Percentiles rank a stretch among this genome's conserved stretches.
These are phyloP conservation scores for Claviceps capensis DNA, from an alignment of 2,329 filamentous ascomycete species.

Conservation along the genomic window DNA sequence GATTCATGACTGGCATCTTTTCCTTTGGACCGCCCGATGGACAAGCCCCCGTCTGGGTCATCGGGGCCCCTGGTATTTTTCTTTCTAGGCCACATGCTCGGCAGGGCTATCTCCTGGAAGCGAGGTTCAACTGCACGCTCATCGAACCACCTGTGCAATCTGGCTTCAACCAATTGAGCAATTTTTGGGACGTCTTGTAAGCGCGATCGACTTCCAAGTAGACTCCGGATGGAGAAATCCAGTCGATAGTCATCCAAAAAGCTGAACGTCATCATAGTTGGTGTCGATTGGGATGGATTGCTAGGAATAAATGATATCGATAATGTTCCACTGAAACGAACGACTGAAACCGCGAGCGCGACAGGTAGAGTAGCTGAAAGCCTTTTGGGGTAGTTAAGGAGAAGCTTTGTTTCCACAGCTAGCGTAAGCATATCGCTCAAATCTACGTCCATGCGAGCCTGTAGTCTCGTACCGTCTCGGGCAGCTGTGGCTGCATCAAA, in stretches of 20 bases:
- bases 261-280: constrained; percentile 86
- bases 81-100: constrained; percentile 72
- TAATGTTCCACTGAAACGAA: constrained; percentile 87
- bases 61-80: constrained; percentile 67
- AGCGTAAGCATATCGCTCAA: constrained; percentile 91
- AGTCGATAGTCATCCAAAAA: constrained; percentile 82
- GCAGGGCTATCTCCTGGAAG: constrained; percentile 76
- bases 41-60: constrained; percentile 35
- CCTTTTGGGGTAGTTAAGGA: constrained; percentile 89
- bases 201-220: constrained; percentile 66
- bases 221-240: constrained; percentile 67
- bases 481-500: constrained; percentile 38
- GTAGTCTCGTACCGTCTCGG: constrained; percentile 59
- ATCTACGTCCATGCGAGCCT: constrained; percentile 95
- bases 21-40: constrained; percentile 38
- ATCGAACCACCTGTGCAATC: constrained; percentile 77
- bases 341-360: constrained; percentile 79
- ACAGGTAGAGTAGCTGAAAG: constrained; percentile 82
- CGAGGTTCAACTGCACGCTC: constrained; percentile 74
- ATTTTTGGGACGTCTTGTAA: constrained; percentile 83
- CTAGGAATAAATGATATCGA: constrained; percentile 85
- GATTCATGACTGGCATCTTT: constrained; percentile 38
- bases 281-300: constrained; percentile 51
- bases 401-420: constrained; percentile 83
- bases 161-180: constrained; percentile 66